Conservation (phyloP, 176 grass and related monocot species). For the Bolboschoenus planiculmis region DNA sequence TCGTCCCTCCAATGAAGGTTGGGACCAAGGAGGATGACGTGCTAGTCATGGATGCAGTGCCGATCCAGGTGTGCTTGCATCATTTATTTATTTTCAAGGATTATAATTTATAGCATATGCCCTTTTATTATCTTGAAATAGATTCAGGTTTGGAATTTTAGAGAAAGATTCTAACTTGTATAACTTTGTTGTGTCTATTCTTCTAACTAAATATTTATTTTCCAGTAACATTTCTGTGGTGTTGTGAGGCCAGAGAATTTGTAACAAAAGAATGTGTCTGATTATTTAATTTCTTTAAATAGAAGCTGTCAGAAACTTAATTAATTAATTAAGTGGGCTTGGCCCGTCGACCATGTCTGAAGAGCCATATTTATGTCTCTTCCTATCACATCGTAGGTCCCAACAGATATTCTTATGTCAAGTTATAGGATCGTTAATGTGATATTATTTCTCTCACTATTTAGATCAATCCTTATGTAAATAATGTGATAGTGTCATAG, state of each 20-base stretch:
- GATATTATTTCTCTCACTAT: too few species aligned
- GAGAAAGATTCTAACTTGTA: background rate
- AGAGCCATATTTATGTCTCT: background rate
- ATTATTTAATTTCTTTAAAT: background rate
- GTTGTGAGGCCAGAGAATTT: background rate
- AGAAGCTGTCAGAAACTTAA: background rate
- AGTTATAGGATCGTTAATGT: background rate
- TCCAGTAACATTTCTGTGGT: background rate
- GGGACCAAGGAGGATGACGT: slow-evolving; percentile 23
- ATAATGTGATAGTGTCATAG: background rate
- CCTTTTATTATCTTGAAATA: background rate
- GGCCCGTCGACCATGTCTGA: background rate
- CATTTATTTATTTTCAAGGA: background rate
- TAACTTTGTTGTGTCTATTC: background rate
- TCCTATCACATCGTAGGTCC: background rate
- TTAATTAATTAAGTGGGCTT: background rate
- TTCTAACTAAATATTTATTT: background rate
- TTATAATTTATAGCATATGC: background rate
- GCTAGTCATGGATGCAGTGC: slow-evolving; percentile 22
- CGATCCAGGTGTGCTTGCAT: background rate
- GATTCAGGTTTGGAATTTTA: background rate
- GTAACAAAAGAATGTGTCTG: background rate
- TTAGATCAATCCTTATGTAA: too few species aligned
- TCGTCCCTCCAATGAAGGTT: slow-evolving; percentile 17
- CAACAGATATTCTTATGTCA: background rate